Percentiles rank a stretch among this genome's conserved stretches.
Conservation (phyloP, 441 rosid genomes). For the Gossypium trilobum region DNA sequence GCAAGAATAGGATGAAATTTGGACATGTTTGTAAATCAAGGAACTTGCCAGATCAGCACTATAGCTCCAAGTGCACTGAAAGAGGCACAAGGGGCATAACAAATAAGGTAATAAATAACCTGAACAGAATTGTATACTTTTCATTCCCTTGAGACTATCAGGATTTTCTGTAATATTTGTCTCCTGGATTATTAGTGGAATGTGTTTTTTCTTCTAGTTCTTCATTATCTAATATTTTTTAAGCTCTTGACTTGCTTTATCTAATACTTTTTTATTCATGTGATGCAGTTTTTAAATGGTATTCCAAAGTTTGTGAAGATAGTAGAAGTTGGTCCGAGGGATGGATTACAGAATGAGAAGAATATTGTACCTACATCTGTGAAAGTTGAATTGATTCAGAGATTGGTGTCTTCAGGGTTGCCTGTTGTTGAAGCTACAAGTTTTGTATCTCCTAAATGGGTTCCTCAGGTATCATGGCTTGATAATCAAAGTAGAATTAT, state of each 20-base stretch:
- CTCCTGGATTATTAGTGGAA: not conserved
- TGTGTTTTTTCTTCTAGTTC: not conserved
- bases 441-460: conserved; percentile 98
- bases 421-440: conserved; percentile 91
- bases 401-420: conserved; percentile 68
- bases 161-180: not conserved
- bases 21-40: conserved; percentile 37
- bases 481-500: not conserved
- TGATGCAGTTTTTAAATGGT: conserved; percentile 47
- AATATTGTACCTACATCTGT: conserved; percentile 60
- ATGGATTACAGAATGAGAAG: conserved; percentile 94
- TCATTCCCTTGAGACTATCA: conserved; percentile 5
- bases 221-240: not conserved
- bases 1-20: conserved; percentile 30
- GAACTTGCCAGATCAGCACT: conserved; percentile 36
- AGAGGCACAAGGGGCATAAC: conserved; percentile 25
- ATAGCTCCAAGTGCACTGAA: conserved; percentile 34
- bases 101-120: conserved; percentile 47
- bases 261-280: conserved; percentile 13
- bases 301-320: conserved; percentile 84
- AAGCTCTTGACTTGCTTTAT: not conserved
- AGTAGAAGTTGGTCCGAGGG: conserved; percentile 97
- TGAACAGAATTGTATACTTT: not conserved
- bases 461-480: conserved; percentile 64
- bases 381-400: conserved; percentile 75